A percentile compares a stretch with the other conserved stretches of the same genome.
These are phyloP conservation scores for Fusarium bulbicola DNA, from an alignment of 2,329 filamentous ascomycete genomes.

Conservation along the genomic window DNA sequence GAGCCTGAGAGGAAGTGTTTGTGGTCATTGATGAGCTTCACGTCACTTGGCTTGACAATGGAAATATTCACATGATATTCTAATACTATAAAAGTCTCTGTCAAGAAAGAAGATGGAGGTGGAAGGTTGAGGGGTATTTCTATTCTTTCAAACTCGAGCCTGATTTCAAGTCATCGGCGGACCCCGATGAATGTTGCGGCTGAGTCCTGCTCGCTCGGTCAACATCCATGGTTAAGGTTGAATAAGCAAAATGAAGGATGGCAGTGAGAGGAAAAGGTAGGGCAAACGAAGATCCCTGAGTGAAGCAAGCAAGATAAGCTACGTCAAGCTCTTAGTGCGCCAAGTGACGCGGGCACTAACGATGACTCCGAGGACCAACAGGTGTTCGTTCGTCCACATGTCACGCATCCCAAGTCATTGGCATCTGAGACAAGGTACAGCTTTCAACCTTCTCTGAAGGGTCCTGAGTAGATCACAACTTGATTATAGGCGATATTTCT, in stretches of 20 bases:
- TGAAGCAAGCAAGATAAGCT: constrained; percentile 26
- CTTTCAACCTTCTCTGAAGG: background rate
- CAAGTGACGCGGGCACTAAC: constrained; percentile 20
- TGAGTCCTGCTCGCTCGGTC: constrained; percentile 39
- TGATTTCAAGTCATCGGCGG: constrained; percentile 26
- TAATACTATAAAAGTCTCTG: background rate
- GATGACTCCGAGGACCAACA: constrained; percentile 7
- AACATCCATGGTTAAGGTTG: constrained; percentile 26
- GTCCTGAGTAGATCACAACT: background rate
- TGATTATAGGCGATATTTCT: background rate
- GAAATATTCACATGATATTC: constrained; percentile 7
- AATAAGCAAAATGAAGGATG: background rate
- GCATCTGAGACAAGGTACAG: background rate
- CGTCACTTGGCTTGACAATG: constrained; percentile 16
- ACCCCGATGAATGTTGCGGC: constrained; percentile 38
- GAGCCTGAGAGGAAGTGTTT: constrained; percentile 32
- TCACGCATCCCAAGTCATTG: constrained; percentile 3
- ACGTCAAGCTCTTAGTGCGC: constrained; percentile 24
- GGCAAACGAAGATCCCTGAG: constrained; percentile 16
- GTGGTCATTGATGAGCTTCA: constrained; percentile 31
- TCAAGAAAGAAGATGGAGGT: background rate
- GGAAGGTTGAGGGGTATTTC: constrained; percentile 29
- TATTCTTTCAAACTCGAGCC: constrained; percentile 21
- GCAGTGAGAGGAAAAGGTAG: background rate
- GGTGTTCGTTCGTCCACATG: background rate